These are phyloP conservation scores for Podospora sp. DNA, from an alignment of 495 filamentous ascomycete species.

Conservation along the genomic window DNA sequence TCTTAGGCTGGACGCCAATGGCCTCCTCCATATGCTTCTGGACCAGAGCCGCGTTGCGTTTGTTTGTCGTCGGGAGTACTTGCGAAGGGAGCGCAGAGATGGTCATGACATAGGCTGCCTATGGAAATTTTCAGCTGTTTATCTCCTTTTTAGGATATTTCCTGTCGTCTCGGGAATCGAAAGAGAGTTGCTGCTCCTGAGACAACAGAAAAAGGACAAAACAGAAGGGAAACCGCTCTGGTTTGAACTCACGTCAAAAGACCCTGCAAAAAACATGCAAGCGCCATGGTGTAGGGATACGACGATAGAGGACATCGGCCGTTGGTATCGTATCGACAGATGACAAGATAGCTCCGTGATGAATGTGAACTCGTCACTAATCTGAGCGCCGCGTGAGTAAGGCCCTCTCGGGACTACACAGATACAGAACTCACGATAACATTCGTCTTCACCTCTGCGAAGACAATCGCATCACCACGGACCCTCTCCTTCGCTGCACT, in stretches of 20 bases:
- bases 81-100: conserved; percentile 70
- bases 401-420: too few species aligned
- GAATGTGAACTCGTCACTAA: conserved; percentile 69
- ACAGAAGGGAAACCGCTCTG: too few species aligned
- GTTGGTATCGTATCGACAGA: conserved; percentile 72
- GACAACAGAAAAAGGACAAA: too few species aligned
- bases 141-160: too few species aligned
- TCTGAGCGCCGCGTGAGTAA: conserved; percentile 40
- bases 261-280: conserved; percentile 73
- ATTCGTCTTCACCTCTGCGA: conserved; percentile 84
- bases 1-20: conserved; percentile 61
- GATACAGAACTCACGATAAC: conserved; percentile 58
- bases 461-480: conserved; percentile 66
- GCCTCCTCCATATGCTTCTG: conserved; percentile 68
- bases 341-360: conserved; percentile 68
- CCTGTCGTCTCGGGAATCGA: too few species aligned
- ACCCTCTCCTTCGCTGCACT: conserved; percentile 59
- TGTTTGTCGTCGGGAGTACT: conserved; percentile 76
- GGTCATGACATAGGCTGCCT: conserved; percentile 78
- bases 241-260: too few species aligned
- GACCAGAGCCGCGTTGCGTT: conserved; percentile 76
- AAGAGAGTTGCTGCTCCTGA: too few species aligned
- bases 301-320: conserved; percentile 69
- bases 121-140: too few species aligned
- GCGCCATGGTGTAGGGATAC: conserved; percentile 73